Evolutionary conservation across 805 yeast species (phyloP), one percentile per base, ranked within the genome.

Genomic region (Saccharomycopsis oosterbeekiorum): DNA sequence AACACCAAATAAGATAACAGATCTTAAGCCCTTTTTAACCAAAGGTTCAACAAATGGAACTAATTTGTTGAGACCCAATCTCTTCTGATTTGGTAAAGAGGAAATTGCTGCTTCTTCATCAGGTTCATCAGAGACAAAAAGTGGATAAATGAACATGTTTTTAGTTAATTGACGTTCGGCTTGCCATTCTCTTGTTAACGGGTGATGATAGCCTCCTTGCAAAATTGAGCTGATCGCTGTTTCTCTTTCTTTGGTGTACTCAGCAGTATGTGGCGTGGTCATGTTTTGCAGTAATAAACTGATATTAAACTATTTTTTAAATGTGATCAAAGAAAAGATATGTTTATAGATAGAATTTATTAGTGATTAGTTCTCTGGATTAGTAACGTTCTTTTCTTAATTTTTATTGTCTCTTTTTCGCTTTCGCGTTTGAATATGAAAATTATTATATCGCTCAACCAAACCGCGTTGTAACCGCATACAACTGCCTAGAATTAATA

Each of bases 191-290:
- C 99, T 81, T 21, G 89, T 70, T 55, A 93, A 78, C 0, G 97
- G 96, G 69, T 92, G 96, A 73, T 89, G 88, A 75, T 92, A 94
- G 2, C 98, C 97, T 63, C 98, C 97, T 64, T 94, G 93, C 53
- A 94, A 78, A 51, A 94, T 76, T 6, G 96, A 88, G 14, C 90
- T 79, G 64, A 89, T 82, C 42, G 79, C 76, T 0, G 92, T 82
- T 40, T 81, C 81, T 26, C 78, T 76, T 1, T 77, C 74, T 17
- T 83, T 81, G 59, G 87, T 75, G 68, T 80, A 91, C 69, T 87
- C 84, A 5, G 97, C 96, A 51, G 77, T 76, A 71, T 89, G 96
- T 21, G 34, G 34, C n/a, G 19, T 24, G n/a, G 53, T 21, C 53
- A 47, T 47, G 19, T 14, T 47, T 2, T 37, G 15, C 6, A 29